Percentiles rank a stretch among this genome's conserved stretches.
Evolutionary conservation across 140 eudicot species (phyloP).

Genomic region (Ambrosia hybrid): DNA sequence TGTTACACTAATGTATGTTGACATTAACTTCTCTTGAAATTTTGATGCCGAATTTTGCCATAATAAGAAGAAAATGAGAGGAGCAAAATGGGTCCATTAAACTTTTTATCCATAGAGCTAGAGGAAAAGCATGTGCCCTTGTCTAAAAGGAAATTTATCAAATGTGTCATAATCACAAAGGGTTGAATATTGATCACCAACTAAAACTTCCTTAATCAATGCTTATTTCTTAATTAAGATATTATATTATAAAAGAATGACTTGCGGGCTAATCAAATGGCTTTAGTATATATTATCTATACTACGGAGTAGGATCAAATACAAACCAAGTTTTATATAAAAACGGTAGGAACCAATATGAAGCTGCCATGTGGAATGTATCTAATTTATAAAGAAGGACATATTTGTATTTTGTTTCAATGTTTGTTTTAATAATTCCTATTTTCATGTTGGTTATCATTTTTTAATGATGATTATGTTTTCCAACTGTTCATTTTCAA

Average conservation of each 20-base stretch:
- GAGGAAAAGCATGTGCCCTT: slow-evolving; percentile 40
- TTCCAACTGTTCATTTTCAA: no score
- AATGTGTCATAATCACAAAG: slow-evolving; percentile 42
- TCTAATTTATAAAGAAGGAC: no score
- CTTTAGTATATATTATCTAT: no score
- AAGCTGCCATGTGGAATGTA: no score
- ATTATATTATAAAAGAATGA: not conserved
- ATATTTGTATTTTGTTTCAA: no score
- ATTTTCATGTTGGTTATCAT: no score
- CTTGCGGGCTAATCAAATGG: not conserved
- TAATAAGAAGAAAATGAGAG: slow-evolving; percentile 17
- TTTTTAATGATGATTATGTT: no score
- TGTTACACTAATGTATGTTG: not conserved
- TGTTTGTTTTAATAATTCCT: no score
- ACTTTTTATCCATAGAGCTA: slow-evolving; percentile 25
- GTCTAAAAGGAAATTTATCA: slow-evolving; percentile 33
- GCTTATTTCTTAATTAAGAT: not conserved
- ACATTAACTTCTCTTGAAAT: slow-evolving; percentile 2
- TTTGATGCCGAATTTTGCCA: slow-evolving; percentile 6
- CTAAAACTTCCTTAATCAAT: slow-evolving; percentile 14
- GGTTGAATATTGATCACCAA: slow-evolving; percentile 36
- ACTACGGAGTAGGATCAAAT: no score
- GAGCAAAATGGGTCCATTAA: slow-evolving; percentile 31
- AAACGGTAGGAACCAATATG: no score
- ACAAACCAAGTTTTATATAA: no score